phyloP scores from a whole-genome alignment of 352 stramenopile species.

The Globisporangium acanthophoron region DNA sequence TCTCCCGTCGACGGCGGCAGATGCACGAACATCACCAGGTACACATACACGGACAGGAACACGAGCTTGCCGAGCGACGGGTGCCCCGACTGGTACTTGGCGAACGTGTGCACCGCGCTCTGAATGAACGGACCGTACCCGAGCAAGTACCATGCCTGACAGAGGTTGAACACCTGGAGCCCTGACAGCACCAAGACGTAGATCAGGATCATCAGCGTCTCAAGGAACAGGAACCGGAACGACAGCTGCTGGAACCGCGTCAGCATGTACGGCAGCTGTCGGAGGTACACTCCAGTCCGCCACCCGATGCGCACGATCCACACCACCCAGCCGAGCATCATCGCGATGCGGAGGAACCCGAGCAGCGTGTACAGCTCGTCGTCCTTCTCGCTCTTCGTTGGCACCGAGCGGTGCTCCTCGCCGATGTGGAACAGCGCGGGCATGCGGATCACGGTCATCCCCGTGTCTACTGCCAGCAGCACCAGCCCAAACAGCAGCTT shows the following conservation, averaged over 20 bases:
- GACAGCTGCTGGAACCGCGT: conserved; percentile 84
- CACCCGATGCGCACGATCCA: conserved; percentile 65
- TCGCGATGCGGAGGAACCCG: conserved; percentile 46
- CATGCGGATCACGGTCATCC: conserved; percentile 65
- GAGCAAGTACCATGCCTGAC: conserved; percentile 59
- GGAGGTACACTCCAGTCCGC: conserved; percentile 52
- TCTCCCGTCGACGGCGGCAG: conserved; percentile 49
- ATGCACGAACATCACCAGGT: conserved; percentile 82
- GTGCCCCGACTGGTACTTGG: conserved; percentile 41
- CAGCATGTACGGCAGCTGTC: conserved; percentile 75
- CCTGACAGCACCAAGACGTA: conserved; percentile 67
- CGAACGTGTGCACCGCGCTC: conserved; percentile 61
- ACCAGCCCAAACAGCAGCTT: conserved; percentile 40
- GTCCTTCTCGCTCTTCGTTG: conserved; percentile 15
- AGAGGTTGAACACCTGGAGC: conserved; percentile 58
- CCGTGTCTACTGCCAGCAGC: conserved; percentile 42
- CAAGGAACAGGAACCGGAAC: conserved; percentile 78
- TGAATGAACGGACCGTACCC: conserved; percentile 69
- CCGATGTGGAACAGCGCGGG: conserved; percentile 35
- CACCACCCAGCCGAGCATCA: conserved; percentile 65
- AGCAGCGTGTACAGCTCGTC: conserved; percentile 64
- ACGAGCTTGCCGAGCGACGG: conserved; percentile 65
- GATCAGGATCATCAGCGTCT: conserved; percentile 69
- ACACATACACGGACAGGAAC: conserved; percentile 81
- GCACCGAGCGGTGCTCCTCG: neutral